These are phyloP conservation scores for Phaeolepiota aurea DNA, from an alignment of 768 basidiomycete species.

Conservation along the genomic window DNA sequence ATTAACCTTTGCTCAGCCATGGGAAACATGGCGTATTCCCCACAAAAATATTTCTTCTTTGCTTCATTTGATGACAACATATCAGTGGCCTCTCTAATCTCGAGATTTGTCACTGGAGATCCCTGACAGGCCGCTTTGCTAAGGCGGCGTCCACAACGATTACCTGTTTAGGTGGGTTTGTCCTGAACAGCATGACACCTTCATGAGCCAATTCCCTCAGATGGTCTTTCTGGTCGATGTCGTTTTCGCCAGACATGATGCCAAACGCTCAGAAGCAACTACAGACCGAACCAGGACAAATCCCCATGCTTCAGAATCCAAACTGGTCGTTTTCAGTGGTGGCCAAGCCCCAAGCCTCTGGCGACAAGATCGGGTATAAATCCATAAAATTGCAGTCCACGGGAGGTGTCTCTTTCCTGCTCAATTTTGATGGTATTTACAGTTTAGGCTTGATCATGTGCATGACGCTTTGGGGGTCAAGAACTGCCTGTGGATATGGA, in stretches of 20 bases:
- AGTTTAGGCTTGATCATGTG: constrained; percentile 45
- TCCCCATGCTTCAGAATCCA: background rate
- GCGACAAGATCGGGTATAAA: background rate
- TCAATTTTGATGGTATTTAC: constrained; percentile 10
- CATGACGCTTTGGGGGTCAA: constrained; percentile 47
- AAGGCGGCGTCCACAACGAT: too few species aligned
- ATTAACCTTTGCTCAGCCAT: too few species aligned
- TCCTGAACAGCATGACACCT: too few species aligned
- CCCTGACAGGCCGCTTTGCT: background rate
- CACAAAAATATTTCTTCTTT: background rate
- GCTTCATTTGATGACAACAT: background rate
- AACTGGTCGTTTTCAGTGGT: background rate
- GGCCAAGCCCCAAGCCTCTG: too few species aligned
- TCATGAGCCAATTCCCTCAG: too few species aligned
- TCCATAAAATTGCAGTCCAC: background rate
- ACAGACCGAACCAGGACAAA: too few species aligned
- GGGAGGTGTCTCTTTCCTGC: background rate
- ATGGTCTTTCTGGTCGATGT: too few species aligned
- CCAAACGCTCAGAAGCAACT: too few species aligned
- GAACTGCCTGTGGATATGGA: constrained; percentile 56
- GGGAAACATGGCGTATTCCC: background rate
- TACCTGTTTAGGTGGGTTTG: too few species aligned
- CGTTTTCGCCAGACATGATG: too few species aligned
- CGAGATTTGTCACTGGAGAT: background rate
- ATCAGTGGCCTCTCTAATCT: background rate